Evolutionary conservation across 768 basidiomycete species (phyloP).

Genomic region (Cyathus striatus): DNA sequence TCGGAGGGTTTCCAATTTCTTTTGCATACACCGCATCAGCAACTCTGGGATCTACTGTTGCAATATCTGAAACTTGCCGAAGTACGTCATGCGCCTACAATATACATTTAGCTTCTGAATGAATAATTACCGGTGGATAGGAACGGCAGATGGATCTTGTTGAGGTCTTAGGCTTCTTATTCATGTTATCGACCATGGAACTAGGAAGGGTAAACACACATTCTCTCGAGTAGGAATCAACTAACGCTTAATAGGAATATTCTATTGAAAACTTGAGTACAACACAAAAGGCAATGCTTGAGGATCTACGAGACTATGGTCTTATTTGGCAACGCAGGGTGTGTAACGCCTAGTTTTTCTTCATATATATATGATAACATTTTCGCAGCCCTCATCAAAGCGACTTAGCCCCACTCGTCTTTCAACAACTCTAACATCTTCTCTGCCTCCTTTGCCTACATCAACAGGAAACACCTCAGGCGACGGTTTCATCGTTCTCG

Average conservation of each 20-base stretch:
- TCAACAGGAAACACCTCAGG: constrained; percentile 51
- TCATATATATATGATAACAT: constrained; percentile 7
- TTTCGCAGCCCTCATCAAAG: constrained; percentile 56
- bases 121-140: constrained; percentile 28
- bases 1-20: constrained; percentile 96
- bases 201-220: constrained; percentile 67
- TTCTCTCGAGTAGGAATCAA: constrained; percentile 8
- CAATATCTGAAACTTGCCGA: constrained; percentile 86
- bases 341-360: constrained; percentile 14
- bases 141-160: constrained; percentile 89
- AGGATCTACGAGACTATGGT: constrained; percentile 92
- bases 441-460: constrained; percentile 73
- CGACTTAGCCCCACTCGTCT: constrained; percentile 93
- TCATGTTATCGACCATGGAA: constrained; percentile 97
- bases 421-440: constrained; percentile 91
- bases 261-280: constrained; percentile 74
- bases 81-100: constrained; percentile 34
- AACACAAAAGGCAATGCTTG: constrained; percentile 82
- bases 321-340: constrained; percentile 86
- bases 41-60: constrained; percentile 91
- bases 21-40: constrained; percentile 88
- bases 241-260: constrained; percentile 62
- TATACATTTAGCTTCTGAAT: constrained; percentile 12
- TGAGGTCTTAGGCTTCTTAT: constrained; percentile 88
- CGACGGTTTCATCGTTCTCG: constrained; percentile 92